Base-by-base conservation (phyloP, 768 basidiomycete genomes). In the Exsudoporus frostii region DNA sequence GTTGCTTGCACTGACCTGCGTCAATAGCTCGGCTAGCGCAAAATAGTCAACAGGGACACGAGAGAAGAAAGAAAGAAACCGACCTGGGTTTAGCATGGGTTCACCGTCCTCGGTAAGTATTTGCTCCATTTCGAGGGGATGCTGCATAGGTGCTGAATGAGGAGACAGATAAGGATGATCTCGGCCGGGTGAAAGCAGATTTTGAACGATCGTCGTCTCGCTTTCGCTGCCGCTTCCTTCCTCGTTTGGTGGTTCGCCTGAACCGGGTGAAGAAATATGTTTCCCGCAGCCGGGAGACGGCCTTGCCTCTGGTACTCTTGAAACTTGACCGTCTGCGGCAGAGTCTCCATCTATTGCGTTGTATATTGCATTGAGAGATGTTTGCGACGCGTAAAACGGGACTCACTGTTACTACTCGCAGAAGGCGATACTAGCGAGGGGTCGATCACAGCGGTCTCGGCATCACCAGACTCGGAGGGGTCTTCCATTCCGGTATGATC, bases 31-130 rank as follows among this genome's bases (percentile, higher is more conserved):
- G 50, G 82, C 83, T 62, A 39, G 22, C 15, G 22, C 50, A 41
- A 48, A 3, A 37, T 6, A 8, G 49, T 58, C 63, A 63, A 41
- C 22, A 20, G 13, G 4, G 33, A 37, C 41, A 29, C 9, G 27
- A 38, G 44, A 39, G 40, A 14, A n/a, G n/a, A 45, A 39, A 20
- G 11, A 20, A 36, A 25, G 33, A 6, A 7, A 71, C 79, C 25
- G 39, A 85, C 84, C 83, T 70, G 84, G 82, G 66, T 84, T 83
- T 58, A 86, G 68, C 81, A 86, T 86, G 6, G 82, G 79, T 60
- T 81, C 81, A 9, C 80, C 83, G 62, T 85, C 83, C 61, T 84
- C 83, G 2, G 81, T 83, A 15, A 84, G 70, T 57, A 83, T 79
- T 56, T 79, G 75, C 54, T 80, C 80, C 76, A 78, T 76, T 15